Base-by-base conservation (phyloP, 129 eudicot genomes). In the Tanacetum coccineum region DNA sequence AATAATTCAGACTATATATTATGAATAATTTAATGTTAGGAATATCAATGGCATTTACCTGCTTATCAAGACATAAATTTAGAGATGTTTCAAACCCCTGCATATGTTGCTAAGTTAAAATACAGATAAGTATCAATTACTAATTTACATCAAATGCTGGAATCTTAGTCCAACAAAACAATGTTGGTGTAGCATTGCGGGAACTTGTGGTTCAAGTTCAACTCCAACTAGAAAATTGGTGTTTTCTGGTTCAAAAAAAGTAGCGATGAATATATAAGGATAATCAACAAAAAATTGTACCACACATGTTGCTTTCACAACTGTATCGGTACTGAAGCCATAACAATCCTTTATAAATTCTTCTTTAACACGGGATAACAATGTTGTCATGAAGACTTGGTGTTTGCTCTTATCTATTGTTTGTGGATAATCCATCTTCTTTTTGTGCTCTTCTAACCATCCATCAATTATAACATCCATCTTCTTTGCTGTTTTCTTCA, bases 381-480 rank as follows among this genome's bases (percentile, higher is more conserved):
- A 49, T 3, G 18, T 49, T 3, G 17, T 1, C 54, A 49, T 49
- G 54, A 49, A 49, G 54, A 49, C 54, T 12, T 49, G 6, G 18
- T 49, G 0, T 49, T 49, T 49, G 54, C 19, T 49, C 54, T 49
- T 18, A 49, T 49, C 54, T 49, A 49, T 15, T 12, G 6, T 4
- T 49, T 49, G 19, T 49, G 54, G n/a, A 13, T 7, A 14, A 49
- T 49, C 17, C 18, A 49, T 49, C 19, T 12, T 49, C n/a, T 49
- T 49, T 49, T 49, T 49, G 54, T 49, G 54, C 54, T 49, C 54
- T 10, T 49, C 54, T 49, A 49, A 49, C 54, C 54, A 14, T 49
- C 54, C 15, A 14, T 49, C 5, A 4, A 49, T 49, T 49, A 49
- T 15, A 49, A 13, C 19, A 49, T 49, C 54, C 17, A 49, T 49